These are phyloP conservation scores for Cryptococcus jaspeensis DNA, from an alignment of 1,284 basidiomycete genomes.

Conservation along the genomic window DNA sequence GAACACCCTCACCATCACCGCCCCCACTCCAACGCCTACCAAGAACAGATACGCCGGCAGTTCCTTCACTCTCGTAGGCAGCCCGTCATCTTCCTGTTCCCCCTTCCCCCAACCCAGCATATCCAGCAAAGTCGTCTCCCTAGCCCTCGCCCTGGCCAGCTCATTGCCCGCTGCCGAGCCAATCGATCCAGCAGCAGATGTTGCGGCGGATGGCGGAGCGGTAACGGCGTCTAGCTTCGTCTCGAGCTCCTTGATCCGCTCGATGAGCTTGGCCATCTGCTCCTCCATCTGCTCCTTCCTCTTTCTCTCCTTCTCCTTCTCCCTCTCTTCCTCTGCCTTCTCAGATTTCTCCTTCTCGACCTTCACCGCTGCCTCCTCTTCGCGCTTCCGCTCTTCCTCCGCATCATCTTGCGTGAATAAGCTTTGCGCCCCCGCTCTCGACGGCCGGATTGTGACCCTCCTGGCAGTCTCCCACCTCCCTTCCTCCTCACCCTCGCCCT, in stretches of 20 bases:
- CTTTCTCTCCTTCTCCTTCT: slow-evolving; percentile 5
- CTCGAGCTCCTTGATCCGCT: slow-evolving; percentile 31
- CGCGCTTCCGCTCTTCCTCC: background rate
- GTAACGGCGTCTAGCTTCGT: slow-evolving; percentile 17
- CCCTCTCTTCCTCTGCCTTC: background rate
- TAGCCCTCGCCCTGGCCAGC: background rate
- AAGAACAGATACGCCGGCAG: slow-evolving; percentile 38
- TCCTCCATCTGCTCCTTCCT: slow-evolving; percentile 21
- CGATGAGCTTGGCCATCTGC: slow-evolving; percentile 20
- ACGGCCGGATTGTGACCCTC: slow-evolving; percentile 14
- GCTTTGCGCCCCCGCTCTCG: slow-evolving; percentile 5
- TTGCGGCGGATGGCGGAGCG: background rate
- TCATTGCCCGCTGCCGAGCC: background rate
- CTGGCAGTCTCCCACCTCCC: slow-evolving; percentile 19
- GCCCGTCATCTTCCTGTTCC: slow-evolving; percentile 23
- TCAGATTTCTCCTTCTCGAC: background rate
- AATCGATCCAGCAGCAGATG: too few species aligned
- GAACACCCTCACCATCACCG: slow-evolving; percentile 31
- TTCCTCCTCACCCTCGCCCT: slow-evolving; percentile 14
- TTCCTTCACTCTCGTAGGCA: slow-evolving; percentile 29
- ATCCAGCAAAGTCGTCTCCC: slow-evolving; percentile 11
- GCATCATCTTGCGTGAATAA: background rate
- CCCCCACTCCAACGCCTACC: slow-evolving; percentile 39
- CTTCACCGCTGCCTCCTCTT: background rate
- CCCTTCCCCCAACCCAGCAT: slow-evolving; percentile 14